A percentile compares a stretch with the other conserved stretches of the same genome.
phyloP scores from a whole-genome alignment of 768 basidiomycete species.

The Amanita subjunquillea region DNA sequence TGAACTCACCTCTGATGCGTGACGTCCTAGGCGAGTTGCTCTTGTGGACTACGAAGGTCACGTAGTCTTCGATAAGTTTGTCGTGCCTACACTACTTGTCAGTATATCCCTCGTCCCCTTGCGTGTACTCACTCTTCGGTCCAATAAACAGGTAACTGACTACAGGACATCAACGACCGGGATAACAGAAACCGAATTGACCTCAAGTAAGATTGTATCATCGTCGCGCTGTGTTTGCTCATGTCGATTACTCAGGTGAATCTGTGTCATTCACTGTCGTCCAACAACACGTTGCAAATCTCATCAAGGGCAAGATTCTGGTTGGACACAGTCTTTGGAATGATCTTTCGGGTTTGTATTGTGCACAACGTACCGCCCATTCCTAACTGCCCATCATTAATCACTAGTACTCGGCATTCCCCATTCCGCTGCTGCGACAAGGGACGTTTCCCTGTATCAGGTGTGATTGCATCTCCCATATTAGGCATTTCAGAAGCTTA shows the following conservation, averaged over 20 bases:
- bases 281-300: slow-evolving; percentile 53
- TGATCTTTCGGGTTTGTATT: slow-evolving; percentile 58
- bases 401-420: slow-evolving; percentile 66
- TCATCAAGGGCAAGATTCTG: slow-evolving; percentile 61
- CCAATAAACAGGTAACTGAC: slow-evolving; percentile 46
- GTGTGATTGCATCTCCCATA: slow-evolving; percentile 15
- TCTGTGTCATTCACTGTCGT: slow-evolving; percentile 49
- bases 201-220: slow-evolving; percentile 22
- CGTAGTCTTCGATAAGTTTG: slow-evolving; percentile 51
- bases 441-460: slow-evolving; percentile 73
- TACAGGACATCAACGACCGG: slow-evolving; percentile 61
- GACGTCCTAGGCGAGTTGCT: slow-evolving; percentile 28
- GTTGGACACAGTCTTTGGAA: slow-evolving; percentile 77
- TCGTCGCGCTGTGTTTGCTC: slow-evolving; percentile 1
- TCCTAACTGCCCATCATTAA: slow-evolving; percentile 4
- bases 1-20: neutral
- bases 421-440: slow-evolving; percentile 66
- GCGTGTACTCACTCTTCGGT: neutral
- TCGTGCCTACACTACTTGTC: slow-evolving; percentile 48
- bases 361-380: slow-evolving; percentile 1
- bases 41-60: slow-evolving; percentile 51
- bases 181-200: slow-evolving; percentile 29
- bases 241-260: slow-evolving; percentile 25
- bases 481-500: neutral
- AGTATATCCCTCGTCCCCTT: slow-evolving; percentile 5